Evolutionary conservation across 2,329 filamentous ascomycete genomes (phyloP), one percentile per base, ranked within the genome.

Genomic region (Penicillium sp.): DNA sequence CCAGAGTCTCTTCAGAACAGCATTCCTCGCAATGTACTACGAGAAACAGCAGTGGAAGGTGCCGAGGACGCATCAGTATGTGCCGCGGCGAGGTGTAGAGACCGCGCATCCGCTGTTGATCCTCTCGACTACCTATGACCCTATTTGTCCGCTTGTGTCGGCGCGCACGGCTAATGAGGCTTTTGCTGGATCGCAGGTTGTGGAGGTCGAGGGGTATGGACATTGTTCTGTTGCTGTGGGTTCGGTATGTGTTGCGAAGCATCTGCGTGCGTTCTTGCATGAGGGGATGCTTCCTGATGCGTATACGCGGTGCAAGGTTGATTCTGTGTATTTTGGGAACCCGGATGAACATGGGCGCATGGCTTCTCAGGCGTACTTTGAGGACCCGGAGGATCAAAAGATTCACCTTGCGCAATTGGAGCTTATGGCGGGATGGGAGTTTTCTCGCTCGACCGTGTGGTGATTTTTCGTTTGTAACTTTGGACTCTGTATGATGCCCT

Each of bases 141-240:
- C 65, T 3, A 62, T 69, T 1, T 66, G 62, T 50, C 65, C 65
- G 12, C 60, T 68, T 8, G 33, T 56, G 5, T 59, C 64, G 4
- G 67, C 65, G 8, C 57, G 54, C 42, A 62, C 61, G 43, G 67
- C 64, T 2, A 62, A 69, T 33, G 57, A 62, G 29, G 65, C 59
- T 27, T 69, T 68, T 48, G 58, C 60, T 29, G 66, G 57, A 17
- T 66, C 67, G 23, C 62, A 57, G 25, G 45, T 69, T 35, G 55
- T 69, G 21, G 65, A 67, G 46, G 61, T 67, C 21, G 54, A 64
- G n/a, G 65, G 58, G 1, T 66, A 65, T 43, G 65, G 65, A 0
- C 65, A 67, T 54, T 69, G 61, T 33, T 67, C 59, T 53, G 37
- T 66, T 25, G 62, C 64, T 35, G 60, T 68, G 21, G 46, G 58